Percentiles rank a stretch among this genome's conserved stretches.
Conservation (phyloP, 352 stramenopile species). For the Globisporangium perplexum region DNA sequence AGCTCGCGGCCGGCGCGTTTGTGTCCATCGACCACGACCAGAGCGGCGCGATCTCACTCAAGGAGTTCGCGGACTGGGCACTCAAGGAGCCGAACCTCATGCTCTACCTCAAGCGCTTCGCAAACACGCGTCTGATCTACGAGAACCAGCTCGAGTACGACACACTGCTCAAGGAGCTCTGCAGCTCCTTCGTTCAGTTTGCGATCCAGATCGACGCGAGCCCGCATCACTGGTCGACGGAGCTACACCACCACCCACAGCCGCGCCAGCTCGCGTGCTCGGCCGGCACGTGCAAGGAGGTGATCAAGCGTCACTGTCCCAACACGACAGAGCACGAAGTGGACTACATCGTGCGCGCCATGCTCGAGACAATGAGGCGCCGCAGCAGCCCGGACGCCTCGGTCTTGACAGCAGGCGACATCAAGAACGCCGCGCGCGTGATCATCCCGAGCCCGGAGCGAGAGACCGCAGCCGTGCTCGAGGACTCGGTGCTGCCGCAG, state of each 20-base stretch:
- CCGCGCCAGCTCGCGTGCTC: slow-evolving; percentile 35
- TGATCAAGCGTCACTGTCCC: slow-evolving; percentile 36
- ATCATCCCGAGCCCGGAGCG: not conserved
- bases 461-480: not conserved
- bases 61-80: slow-evolving; percentile 56
- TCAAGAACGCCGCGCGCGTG: not conserved
- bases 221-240: not conserved
- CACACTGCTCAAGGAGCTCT: slow-evolving; percentile 45
- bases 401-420: not conserved
- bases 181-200: slow-evolving; percentile 39
- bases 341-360: slow-evolving; percentile 37
- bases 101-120: slow-evolving; percentile 55
- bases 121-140: slow-evolving; percentile 55
- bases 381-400: not conserved
- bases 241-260: not conserved
- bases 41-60: slow-evolving; percentile 52
- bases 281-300: slow-evolving; percentile 24
- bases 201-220: slow-evolving; percentile 6
- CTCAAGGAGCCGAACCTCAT: slow-evolving; percentile 41
- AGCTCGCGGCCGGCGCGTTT: slow-evolving; percentile 45
- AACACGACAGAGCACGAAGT: slow-evolving; percentile 25
- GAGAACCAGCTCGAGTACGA: slow-evolving; percentile 67
- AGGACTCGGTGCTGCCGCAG: not conserved
- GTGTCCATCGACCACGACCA: slow-evolving; percentile 45
- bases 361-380: slow-evolving; percentile 27